These are phyloP conservation scores for Eucalyptus shirleyi DNA, from an alignment of 345 rosid genomes.

Conservation along the genomic window DNA sequence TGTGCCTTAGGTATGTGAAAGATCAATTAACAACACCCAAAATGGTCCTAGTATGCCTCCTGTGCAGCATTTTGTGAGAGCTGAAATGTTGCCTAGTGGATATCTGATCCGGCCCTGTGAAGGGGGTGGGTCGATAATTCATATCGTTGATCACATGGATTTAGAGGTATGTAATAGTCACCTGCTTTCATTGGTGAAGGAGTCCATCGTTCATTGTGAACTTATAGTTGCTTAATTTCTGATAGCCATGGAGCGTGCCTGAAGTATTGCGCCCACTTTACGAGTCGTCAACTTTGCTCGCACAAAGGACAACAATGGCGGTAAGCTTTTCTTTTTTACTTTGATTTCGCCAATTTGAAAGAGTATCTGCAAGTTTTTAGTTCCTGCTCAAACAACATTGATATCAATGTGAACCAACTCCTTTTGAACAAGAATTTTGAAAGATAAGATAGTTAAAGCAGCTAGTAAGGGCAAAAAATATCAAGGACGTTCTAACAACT, in stretches of 20 bases:
- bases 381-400: neutral
- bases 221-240: neutral
- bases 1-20: conserved; percentile 57
- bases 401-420: neutral
- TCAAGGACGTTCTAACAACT: neutral
- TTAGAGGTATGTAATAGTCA: conserved; percentile 50
- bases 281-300: conserved; percentile 86
- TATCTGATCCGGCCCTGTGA: conserved; percentile 95
- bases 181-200: neutral
- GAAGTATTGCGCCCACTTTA: conserved; percentile 96
- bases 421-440: neutral
- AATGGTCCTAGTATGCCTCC: conserved; percentile 97
- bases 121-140: conserved; percentile 96
- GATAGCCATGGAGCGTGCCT: conserved; percentile 93
- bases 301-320: conserved; percentile 93
- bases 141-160: conserved; percentile 90
- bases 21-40: conserved; percentile 84
- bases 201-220: neutral
- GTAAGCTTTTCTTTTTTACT: conserved; percentile 20
- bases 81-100: conserved; percentile 89
- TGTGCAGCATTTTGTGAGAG: conserved; percentile 86
- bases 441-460: neutral
- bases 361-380: neutral
- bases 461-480: neutral
- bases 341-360: neutral